A percentile compares a stretch with the other conserved stretches of the same genome.
Conservation (phyloP, 805 yeast genomes). For the Zygotorulaspora sp. region DNA sequence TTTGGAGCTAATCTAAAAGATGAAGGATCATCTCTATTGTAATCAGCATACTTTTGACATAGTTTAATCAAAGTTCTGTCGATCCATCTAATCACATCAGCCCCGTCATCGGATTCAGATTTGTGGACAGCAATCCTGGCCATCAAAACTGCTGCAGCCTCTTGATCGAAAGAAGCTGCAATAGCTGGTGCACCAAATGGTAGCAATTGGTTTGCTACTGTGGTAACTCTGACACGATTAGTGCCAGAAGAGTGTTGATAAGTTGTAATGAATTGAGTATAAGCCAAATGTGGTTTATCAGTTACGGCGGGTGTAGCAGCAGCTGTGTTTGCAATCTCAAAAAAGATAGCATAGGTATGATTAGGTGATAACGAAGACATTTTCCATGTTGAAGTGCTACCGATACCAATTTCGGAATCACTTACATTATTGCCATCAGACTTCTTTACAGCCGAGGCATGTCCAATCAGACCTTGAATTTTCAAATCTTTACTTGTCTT, state of each 20-base stretch:
- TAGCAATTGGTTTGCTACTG: slow-evolving; percentile 53
- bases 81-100: slow-evolving; percentile 90
- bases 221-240: slow-evolving; percentile 84
- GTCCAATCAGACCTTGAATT: slow-evolving; percentile 90
- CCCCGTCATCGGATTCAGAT: slow-evolving; percentile 77
- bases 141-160: slow-evolving; percentile 93
- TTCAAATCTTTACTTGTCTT: slow-evolving; percentile 84
- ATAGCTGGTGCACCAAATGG: slow-evolving; percentile 54
- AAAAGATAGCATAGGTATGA: slow-evolving; percentile 84
- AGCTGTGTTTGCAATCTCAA: slow-evolving; percentile 59
- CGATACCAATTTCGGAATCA: slow-evolving; percentile 90
- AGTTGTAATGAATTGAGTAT: slow-evolving; percentile 81
- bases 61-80: slow-evolving; percentile 86
- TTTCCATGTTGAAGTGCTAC: slow-evolving; percentile 86
- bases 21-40: slow-evolving; percentile 75
- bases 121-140: slow-evolving; percentile 87
- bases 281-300: slow-evolving; percentile 38
- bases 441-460: slow-evolving; percentile 69
- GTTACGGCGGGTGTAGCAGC: slow-evolving; percentile 20
- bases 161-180: slow-evolving; percentile 85
- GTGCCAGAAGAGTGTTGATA: slow-evolving; percentile 96
- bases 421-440: slow-evolving; percentile 69
- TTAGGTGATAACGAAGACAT: slow-evolving; percentile 81
- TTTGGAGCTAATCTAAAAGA: slow-evolving; percentile 80
- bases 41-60: slow-evolving; percentile 91